Evolutionary conservation across 108 stramenopile species (phyloP).

Genomic region (Conticribra guillardii): DNA sequence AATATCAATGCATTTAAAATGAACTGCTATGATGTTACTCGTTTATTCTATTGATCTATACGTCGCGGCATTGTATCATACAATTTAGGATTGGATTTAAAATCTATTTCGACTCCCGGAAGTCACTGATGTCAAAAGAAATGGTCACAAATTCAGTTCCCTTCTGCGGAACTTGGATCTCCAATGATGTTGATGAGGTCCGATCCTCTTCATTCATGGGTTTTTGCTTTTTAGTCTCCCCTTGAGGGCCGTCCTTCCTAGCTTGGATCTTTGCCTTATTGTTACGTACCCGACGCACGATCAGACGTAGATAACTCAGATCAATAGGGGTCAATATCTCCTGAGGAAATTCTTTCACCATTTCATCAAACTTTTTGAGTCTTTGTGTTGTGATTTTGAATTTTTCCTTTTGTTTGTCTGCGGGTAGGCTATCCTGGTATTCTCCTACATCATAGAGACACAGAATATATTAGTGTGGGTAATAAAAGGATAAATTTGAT

Average conservation of each 20-base stretch:
- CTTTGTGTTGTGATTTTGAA: constrained; percentile 63
- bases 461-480: too few species aligned
- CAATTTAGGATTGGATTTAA: neutral
- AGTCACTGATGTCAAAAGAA: neutral
- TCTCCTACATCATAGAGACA: too few species aligned
- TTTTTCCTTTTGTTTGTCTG: constrained; percentile 30
- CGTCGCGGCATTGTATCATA: neutral
- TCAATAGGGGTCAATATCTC: constrained; percentile 73
- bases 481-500: too few species aligned
- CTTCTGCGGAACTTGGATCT: constrained; percentile 11
- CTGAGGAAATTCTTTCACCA: constrained; percentile 66
- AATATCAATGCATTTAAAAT: too few species aligned
- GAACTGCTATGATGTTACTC: too few species aligned
- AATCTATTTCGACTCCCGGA: neutral
- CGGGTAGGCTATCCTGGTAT: constrained; percentile 37
- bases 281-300: constrained; percentile 71
- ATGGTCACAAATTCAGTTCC: constrained; percentile 2
- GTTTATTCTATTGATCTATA: neutral
- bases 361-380: constrained; percentile 75
- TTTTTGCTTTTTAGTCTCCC: neutral
- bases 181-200: neutral
- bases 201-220: neutral
- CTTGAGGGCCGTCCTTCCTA: constrained; percentile 14
- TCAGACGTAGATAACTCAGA: constrained; percentile 57
- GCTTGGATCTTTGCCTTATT: constrained; percentile 64